Base-by-base conservation (phyloP, 2,329 filamentous ascomycete species). In the Talaromyces albobiverticillius region DNA sequence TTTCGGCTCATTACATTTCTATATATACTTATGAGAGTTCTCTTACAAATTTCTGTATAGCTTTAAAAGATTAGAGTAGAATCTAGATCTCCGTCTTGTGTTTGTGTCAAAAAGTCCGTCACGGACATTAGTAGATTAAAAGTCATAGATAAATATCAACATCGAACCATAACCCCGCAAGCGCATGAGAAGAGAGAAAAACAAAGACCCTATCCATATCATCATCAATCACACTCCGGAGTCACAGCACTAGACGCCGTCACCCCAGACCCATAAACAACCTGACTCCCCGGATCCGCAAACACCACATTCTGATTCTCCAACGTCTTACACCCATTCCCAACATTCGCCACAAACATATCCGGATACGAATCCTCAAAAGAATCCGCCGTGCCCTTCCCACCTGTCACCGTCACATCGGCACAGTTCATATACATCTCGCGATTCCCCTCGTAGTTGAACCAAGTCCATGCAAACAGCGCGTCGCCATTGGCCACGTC, bases 401-500 rank as follows among this genome's bases (percentile, higher is more conserved):
- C 57, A 9, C 67, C 67, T 2, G 70, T 64, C 38, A 91, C 84
- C 58, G 80, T 82, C 63, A 92, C 81, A 50, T 82, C 78, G 8
- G 88, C 88, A 66, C 89, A 94, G 74, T 90, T 89, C 86, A 90
- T 90, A 79, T 94, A 94, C 82, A 88, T 89, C 70, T 93, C 89
- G 47, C 88, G 81, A 73, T 91, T 91, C 25, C 89, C 88, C 36
- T 87, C 71, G 59, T 83, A 75, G 76, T 90, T 90, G 75, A 88
- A 86, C 86, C 86, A 89, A 22, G 83, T 84, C 89, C 89, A 93
- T 40, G 84, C 83, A 47, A 92, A 81, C 43, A 92, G 68, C 54
- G 83, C 86, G 29, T 85, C 64, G 2, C 81, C 71, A 71, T 76
- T 57, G 16, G 83, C 82, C 1, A 82, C 82, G 59, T 86, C 83